phyloP scores from a whole-genome alignment of 768 basidiomycete genomes.

The Lactifluus subvellereus region DNA sequence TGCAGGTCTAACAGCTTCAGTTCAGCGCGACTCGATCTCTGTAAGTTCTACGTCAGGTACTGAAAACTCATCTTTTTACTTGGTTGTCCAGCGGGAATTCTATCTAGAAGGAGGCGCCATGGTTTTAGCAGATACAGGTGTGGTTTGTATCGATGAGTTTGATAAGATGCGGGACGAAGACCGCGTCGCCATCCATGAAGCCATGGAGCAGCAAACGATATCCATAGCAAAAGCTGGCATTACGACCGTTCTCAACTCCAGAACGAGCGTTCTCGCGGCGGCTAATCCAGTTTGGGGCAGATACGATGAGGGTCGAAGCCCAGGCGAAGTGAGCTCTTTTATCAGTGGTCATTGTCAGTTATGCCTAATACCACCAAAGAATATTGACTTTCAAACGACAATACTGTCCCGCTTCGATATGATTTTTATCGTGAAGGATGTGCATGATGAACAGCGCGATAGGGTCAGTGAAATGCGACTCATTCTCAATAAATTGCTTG shows the following conservation, averaged over 20 bases:
- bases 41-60: slow-evolving; percentile 39
- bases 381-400: slow-evolving; percentile 97
- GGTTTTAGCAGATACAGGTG: slow-evolving; percentile 97
- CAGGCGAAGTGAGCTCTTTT: slow-evolving; percentile 67
- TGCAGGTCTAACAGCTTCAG: slow-evolving; percentile 95
- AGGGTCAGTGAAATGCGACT: slow-evolving; percentile 44
- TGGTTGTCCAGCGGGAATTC: slow-evolving; percentile 73
- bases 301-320: slow-evolving; percentile 94
- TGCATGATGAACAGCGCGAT: slow-evolving; percentile 92
- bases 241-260: slow-evolving; percentile 92
- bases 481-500: background rate
- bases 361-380: slow-evolving; percentile 37
- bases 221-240: slow-evolving; percentile 99
- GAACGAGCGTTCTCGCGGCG: slow-evolving; percentile 93
- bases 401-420: slow-evolving; percentile 98
- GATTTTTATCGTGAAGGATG: slow-evolving; percentile 99
- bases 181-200: slow-evolving; percentile 97
- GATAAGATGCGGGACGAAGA: slow-evolving; percentile 99
- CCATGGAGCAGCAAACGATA: slow-evolving; percentile 99
- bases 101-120: slow-evolving; percentile 99
- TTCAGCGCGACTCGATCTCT: slow-evolving; percentile 88
- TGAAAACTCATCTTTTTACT: background rate
- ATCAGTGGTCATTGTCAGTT: background rate
- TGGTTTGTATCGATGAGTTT: slow-evolving; percentile 99
- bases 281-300: slow-evolving; percentile 98